Evolutionary conservation across 305 asterid species (phyloP).

Genomic region (Caryopteris hybrid): DNA sequence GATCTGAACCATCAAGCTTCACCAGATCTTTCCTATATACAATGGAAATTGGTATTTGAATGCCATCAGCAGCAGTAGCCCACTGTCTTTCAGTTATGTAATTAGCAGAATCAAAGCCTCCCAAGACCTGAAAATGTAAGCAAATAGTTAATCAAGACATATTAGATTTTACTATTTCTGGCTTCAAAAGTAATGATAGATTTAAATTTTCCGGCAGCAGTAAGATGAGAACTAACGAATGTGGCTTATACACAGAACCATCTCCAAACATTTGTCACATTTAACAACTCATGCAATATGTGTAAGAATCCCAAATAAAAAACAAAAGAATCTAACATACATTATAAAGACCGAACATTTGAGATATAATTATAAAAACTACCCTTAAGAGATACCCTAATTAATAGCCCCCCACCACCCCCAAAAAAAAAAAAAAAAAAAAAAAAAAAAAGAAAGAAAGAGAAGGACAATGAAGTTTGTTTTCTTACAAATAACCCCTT

Average conservation of each 20-base stretch:
- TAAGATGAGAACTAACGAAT: not conserved
- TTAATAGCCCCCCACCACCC: no score
- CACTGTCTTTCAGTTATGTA: conserved; percentile 82
- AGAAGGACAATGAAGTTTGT: not conserved
- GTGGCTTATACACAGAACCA: not conserved
- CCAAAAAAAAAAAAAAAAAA: no score
- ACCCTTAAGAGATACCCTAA: no score
- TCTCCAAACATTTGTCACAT: not conserved
- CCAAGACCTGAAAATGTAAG: conserved; percentile 61
- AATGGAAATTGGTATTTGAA: conserved; percentile 77
- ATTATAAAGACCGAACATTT: not conserved
- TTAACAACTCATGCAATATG: not conserved
- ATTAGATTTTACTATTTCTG: not conserved
- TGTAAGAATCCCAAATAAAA: not conserved
- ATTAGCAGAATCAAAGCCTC: conserved; percentile 79
- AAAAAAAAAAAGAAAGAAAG: no score
- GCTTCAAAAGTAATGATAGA: not conserved
- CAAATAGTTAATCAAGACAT: not conserved
- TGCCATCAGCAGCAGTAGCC: conserved; percentile 90
- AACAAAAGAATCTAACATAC: not conserved
- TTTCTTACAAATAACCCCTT: not conserved
- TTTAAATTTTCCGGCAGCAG: not conserved
- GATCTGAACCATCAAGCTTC: conserved; percentile 90
- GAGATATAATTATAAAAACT: not conserved
- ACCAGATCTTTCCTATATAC: conserved; percentile 69